Conservation (phyloP, 805 yeast genomes). For the Nakazawaea peltata region DNA sequence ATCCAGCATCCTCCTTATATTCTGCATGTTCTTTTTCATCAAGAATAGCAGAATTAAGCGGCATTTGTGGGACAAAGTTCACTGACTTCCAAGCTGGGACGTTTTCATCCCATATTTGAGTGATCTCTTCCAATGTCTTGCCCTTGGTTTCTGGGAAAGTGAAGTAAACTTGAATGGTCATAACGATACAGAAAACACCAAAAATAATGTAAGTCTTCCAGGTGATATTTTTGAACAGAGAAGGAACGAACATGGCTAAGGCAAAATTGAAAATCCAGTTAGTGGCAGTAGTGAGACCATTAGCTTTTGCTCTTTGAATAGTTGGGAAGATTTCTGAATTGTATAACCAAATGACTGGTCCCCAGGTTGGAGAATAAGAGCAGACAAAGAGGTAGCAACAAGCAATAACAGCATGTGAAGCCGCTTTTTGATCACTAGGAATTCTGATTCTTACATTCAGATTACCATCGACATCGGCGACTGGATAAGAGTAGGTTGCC, state of each 20-base stretch:
- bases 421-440: slow-evolving; percentile 23
- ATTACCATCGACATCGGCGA: slow-evolving; percentile 21
- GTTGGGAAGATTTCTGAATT: slow-evolving; percentile 13
- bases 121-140: slow-evolving; percentile 56
- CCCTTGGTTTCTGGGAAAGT: slow-evolving; percentile 61
- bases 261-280: slow-evolving; percentile 69
- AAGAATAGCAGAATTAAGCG: slow-evolving; percentile 1
- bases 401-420: slow-evolving; percentile 38
- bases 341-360: slow-evolving; percentile 28
- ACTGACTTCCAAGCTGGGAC: slow-evolving; percentile 11
- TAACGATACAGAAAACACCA: slow-evolving; percentile 41
- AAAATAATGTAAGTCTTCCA: slow-evolving; percentile 55
- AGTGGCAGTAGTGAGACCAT: slow-evolving; percentile 56
- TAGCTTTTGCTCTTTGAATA: slow-evolving; percentile 59
- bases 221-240: slow-evolving; percentile 41
- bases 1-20: slow-evolving; percentile 5
- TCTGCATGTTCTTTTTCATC: slow-evolving; percentile 6
- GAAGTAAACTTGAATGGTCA: slow-evolving; percentile 34
- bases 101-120: slow-evolving; percentile 25
- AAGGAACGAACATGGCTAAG: slow-evolving; percentile 57
- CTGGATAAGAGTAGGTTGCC: slow-evolving; percentile 29
- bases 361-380: slow-evolving; percentile 39
- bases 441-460: slow-evolving; percentile 23
- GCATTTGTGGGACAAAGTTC: slow-evolving; percentile 10
- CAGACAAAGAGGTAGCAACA: slow-evolving; percentile 38